A percentile compares a stretch with the other conserved stretches of the same genome.
Evolutionary conservation across 495 filamentous ascomycete genomes (phyloP).

Genomic region (Aspergillus homomorphus): DNA sequence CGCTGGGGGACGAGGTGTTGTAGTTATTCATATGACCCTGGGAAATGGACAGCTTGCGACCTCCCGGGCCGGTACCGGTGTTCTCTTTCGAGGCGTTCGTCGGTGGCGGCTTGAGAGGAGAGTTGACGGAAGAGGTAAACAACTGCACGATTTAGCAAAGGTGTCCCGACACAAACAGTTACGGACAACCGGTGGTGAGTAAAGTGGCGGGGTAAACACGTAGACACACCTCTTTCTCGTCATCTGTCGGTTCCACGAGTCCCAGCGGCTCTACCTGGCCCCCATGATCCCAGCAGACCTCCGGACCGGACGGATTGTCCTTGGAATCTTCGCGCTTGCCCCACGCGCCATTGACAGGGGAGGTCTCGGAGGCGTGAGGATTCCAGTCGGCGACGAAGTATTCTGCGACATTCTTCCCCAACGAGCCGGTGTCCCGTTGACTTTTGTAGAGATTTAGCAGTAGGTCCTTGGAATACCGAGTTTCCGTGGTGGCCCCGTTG

Average conservation of each 20-base stretch:
- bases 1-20: conserved; percentile 56
- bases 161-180: conserved; percentile 10
- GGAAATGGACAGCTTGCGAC: conserved; percentile 76
- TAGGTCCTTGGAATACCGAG: conserved; percentile 79
- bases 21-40: conserved; percentile 45
- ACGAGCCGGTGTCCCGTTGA: conserved; percentile 53
- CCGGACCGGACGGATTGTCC: conserved; percentile 62
- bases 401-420: conserved; percentile 62
- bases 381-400: conserved; percentile 76
- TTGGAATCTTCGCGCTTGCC: conserved; percentile 69
- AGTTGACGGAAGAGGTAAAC: conserved; percentile 86
- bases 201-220: conserved; percentile 12
- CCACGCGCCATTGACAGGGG: conserved; percentile 64
- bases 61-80: conserved; percentile 50
- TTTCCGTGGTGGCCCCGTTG: conserved; percentile 53
- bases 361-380: conserved; percentile 56
- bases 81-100: conserved; percentile 70
- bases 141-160: conserved; percentile 47
- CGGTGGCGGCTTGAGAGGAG: conserved; percentile 79
- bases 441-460: conserved; percentile 71
- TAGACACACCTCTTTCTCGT: conserved; percentile 74
- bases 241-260: conserved; percentile 71
- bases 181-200: conserved; percentile 3
- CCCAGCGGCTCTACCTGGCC: conserved; percentile 71
- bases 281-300: conserved; percentile 84